These are phyloP conservation scores for Lactuca saligna DNA, from an alignment of 129 eudicot genomes.

Conservation along the genomic window DNA sequence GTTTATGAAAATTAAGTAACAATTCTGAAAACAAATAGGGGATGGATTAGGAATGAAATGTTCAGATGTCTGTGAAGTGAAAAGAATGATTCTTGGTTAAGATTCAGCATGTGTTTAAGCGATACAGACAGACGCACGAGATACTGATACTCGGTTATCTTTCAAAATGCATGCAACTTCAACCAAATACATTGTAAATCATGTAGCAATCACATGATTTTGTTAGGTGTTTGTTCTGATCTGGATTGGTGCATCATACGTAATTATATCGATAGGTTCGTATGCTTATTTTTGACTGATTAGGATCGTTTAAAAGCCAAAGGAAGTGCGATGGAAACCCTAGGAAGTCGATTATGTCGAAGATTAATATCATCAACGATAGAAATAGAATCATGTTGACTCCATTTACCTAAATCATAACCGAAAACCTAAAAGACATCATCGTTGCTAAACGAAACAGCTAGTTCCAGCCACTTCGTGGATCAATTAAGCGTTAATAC, in stretches of 20 bases:
- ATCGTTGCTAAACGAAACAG: not conserved
- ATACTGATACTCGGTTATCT: not conserved
- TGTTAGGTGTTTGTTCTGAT: not conserved
- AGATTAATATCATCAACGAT: not conserved
- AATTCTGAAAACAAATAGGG: not conserved
- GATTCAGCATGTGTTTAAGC: constrained; percentile 1
- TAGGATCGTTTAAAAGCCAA: not conserved
- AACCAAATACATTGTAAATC: constrained; percentile 5
- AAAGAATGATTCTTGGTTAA: not conserved
- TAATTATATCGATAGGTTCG: not conserved
- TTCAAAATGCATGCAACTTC: not conserved
- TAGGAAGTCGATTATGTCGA: constrained; percentile 12
- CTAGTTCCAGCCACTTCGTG: not conserved
- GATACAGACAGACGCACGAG: not conserved
- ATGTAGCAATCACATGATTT: not conserved
- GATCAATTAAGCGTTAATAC: constrained; percentile 4
- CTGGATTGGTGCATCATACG: not conserved
- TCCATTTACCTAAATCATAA: not conserved
- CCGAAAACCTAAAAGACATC: not conserved
- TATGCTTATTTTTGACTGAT: constrained; percentile 11
- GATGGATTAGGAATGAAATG: constrained; percentile 2
- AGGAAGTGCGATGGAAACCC: constrained; percentile 24
- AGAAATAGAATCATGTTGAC: not conserved
- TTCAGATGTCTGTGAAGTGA: not conserved
- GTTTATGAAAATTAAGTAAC: not conserved